Conservation (phyloP, 441 rosid genomes). For the Heliophila coronopifolia region DNA sequence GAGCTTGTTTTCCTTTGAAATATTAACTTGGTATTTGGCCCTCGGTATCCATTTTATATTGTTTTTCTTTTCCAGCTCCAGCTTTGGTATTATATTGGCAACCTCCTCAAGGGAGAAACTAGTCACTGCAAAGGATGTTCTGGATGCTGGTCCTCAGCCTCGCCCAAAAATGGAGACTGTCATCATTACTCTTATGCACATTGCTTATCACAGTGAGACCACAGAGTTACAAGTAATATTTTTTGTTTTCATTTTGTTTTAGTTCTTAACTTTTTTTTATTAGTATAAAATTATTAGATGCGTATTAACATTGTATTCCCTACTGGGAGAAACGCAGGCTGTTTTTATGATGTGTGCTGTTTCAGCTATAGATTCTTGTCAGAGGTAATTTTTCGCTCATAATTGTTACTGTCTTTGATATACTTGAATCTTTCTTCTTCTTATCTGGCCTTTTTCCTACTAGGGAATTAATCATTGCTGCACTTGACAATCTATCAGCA, state of each 20-base stretch:
- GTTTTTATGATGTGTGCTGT: slow-evolving; percentile 81
- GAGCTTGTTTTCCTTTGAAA: not conserved
- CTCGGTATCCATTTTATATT: not conserved
- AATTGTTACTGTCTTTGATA: not conserved
- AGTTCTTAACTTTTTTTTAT: not conserved
- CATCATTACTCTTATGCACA: slow-evolving; percentile 79
- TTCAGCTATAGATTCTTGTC: slow-evolving; percentile 80
- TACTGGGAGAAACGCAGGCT: slow-evolving; percentile 50
- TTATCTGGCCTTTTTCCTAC: slow-evolving; percentile 30
- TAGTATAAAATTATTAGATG: not conserved
- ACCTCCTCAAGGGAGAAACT: slow-evolving; percentile 59
- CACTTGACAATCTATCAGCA: slow-evolving; percentile 70
- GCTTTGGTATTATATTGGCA: slow-evolving; percentile 70
- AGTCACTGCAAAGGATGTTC: slow-evolving; percentile 67
- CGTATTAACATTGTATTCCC: slow-evolving; percentile 9
- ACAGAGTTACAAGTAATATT: slow-evolving; percentile 74
- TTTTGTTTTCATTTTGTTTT: not conserved
- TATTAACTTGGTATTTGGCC: not conserved
- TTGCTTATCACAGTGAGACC: slow-evolving; percentile 84
- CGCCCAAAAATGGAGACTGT: slow-evolving; percentile 63
- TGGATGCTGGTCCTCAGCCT: slow-evolving; percentile 78
- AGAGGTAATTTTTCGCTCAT: slow-evolving; percentile 50
- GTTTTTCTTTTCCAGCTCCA: slow-evolving; percentile 52
- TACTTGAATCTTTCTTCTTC: slow-evolving; percentile 9
- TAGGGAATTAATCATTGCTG: slow-evolving; percentile 73